These are phyloP conservation scores for Dioszegia crocea DNA, from an alignment of 768 basidiomycete genomes.

Conservation along the genomic window DNA sequence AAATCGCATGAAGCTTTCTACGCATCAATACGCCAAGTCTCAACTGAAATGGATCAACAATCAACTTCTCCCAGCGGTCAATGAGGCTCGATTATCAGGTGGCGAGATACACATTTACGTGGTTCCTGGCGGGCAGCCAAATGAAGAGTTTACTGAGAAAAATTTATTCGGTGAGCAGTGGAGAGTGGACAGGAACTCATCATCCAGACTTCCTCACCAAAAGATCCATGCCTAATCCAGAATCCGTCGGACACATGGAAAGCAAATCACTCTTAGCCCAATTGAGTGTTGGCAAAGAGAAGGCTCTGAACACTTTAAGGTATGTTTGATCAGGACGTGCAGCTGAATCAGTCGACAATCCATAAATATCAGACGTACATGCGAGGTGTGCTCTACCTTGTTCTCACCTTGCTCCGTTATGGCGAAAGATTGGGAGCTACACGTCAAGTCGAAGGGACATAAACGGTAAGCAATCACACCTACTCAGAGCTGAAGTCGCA, in stretches of 20 bases:
- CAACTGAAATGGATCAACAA: conserved; percentile 90
- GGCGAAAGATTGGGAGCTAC: conserved; percentile 23
- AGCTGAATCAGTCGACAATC: conserved; percentile 28
- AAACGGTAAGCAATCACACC: conserved; percentile 15
- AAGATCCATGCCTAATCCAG: conserved; percentile 58
- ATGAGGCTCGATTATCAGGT: conserved; percentile 54
- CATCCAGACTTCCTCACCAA: conserved; percentile 59
- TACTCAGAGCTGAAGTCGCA: not conserved
- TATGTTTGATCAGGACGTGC: no score
- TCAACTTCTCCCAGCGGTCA: conserved; percentile 73
- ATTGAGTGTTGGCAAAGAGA: conserved; percentile 1
- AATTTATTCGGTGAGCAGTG: conserved; percentile 37
- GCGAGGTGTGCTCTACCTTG: conserved; percentile 28
- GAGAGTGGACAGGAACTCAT: not conserved
- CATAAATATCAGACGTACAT: conserved; percentile 31
- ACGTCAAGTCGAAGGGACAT: conserved; percentile 20
- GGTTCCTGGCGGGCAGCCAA: conserved; percentile 52
- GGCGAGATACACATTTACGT: conserved; percentile 38
- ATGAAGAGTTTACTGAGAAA: conserved; percentile 70
- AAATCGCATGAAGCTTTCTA: conserved; percentile 77
- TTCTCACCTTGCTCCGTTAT: conserved; percentile 14
- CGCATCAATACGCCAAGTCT: conserved; percentile 82
- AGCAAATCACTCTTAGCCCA: conserved; percentile 19
- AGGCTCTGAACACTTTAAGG: not conserved
- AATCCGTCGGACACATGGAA: conserved; percentile 24